Conservation (phyloP, 2,329 filamentous ascomycete genomes). For the Pseudocercospora vitis region DNA sequence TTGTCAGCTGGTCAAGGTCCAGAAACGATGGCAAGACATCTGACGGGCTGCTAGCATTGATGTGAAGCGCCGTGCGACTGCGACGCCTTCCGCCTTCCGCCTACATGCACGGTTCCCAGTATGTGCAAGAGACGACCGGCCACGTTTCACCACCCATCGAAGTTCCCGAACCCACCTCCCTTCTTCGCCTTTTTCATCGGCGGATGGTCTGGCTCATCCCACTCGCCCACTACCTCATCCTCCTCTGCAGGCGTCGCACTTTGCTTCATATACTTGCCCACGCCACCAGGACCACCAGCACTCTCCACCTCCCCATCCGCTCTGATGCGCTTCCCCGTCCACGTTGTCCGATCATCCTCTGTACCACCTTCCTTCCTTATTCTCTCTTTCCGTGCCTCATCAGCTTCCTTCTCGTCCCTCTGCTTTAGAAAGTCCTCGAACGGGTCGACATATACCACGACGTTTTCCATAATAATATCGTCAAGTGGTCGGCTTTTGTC, state of each 20-base stretch:
- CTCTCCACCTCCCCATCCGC: conserved; percentile 58
- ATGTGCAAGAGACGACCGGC: no score
- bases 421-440: conserved; percentile 90
- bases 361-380: conserved; percentile 66
- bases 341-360: conserved; percentile 87
- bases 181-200: conserved; percentile 75
- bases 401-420: conserved; percentile 53
- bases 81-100: no score
- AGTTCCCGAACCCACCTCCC: conserved; percentile 80
- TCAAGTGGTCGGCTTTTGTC: conserved; percentile 71
- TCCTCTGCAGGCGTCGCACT: conserved; percentile 45
- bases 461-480: conserved; percentile 77
- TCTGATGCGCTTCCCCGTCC: conserved; percentile 90
- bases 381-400: conserved; percentile 64
- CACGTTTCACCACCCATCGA: conserved; percentile 86
- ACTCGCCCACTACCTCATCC: conserved; percentile 62
- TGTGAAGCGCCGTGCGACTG: no score
- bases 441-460: conserved; percentile 87
- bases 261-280: conserved; percentile 81
- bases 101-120: no score
- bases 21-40: no score
- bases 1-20: no score
- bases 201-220: conserved; percentile 63
- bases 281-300: conserved; percentile 50
- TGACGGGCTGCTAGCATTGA: no score